Conservation (phyloP, 805 yeast genomes). For the Yarrowia keelungensis region DNA sequence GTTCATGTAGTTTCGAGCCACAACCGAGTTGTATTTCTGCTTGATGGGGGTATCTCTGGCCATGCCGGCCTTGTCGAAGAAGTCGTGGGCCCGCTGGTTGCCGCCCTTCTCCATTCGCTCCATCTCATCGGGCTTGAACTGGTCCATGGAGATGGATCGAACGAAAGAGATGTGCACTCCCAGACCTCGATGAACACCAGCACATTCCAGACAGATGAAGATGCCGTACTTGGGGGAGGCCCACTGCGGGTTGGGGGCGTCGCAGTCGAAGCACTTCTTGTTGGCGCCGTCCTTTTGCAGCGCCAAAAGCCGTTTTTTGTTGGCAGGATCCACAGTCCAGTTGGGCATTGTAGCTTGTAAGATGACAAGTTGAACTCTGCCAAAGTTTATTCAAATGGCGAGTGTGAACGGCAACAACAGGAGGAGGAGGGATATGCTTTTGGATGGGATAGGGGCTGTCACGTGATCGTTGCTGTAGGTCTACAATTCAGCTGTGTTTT, state of each 20-base stretch:
- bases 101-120: constrained; percentile 94
- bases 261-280: constrained; percentile 92
- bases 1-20: constrained; percentile 94
- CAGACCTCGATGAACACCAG: constrained; percentile 89
- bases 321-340: constrained; percentile 94
- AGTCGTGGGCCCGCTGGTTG: constrained; percentile 73
- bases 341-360: constrained; percentile 44
- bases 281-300: constrained; percentile 83
- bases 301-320: constrained; percentile 67
- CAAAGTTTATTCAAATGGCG: constrained; percentile 2
- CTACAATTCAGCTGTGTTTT: too few relatives aligned
- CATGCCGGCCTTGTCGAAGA: constrained; percentile 74
- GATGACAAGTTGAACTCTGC: constrained; percentile 5
- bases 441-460: too few relatives aligned
- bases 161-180: constrained; percentile 98
- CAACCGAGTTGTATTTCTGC: constrained; percentile 81
- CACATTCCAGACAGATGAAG: constrained; percentile 96
- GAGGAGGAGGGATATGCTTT: too few relatives aligned
- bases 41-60: constrained; percentile 68
- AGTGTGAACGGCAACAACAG: too few relatives aligned
- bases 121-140: constrained; percentile 92
- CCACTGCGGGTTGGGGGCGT: constrained; percentile 98
- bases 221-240: constrained; percentile 98
- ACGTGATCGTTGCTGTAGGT: too few relatives aligned
- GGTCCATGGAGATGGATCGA: constrained; percentile 97